phyloP scores from a whole-genome alignment of 108 stramenopile species.

The Skeletonema potamos region DNA sequence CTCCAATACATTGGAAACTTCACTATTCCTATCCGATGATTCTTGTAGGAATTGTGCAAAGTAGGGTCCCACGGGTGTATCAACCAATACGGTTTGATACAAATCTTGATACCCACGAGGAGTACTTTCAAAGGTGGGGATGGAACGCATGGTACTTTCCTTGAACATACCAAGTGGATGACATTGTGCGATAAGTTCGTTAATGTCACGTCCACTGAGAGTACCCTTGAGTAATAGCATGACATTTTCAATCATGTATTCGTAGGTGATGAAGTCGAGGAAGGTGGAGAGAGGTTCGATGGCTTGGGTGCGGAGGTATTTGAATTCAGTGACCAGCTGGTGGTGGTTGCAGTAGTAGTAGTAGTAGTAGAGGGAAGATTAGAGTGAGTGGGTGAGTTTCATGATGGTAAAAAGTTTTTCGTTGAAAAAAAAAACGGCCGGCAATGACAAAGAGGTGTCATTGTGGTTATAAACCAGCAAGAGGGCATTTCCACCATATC shows the following conservation, averaged over 20 bases:
- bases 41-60: slow-evolving; percentile 92
- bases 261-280: slow-evolving; percentile 98
- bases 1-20: slow-evolving; percentile 90
- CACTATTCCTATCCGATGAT: slow-evolving; percentile 52
- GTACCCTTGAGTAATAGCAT: slow-evolving; percentile 99
- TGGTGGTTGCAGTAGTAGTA: not conserved
- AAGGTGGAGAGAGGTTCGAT: slow-evolving; percentile 95
- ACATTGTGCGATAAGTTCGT: slow-evolving; percentile 97
- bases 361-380: not conserved
- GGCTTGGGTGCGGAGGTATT: slow-evolving; percentile 96
- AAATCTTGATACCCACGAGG: slow-evolving; percentile 96
- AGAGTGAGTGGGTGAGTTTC: not conserved
- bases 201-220: slow-evolving; percentile 90
- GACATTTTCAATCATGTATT: slow-evolving; percentile 99
- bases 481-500: too few species aligned
- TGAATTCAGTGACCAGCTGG: slow-evolving; percentile 95
- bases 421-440: not conserved
- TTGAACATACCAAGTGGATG: slow-evolving; percentile 99
- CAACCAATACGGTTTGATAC: slow-evolving; percentile 98
- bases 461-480: too few species aligned
- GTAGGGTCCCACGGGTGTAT: slow-evolving; percentile 98
- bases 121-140: slow-evolving; percentile 93
- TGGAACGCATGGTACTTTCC: slow-evolving; percentile 95
- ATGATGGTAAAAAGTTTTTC: not conserved
- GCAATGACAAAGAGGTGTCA: not conserved